Evolutionary conservation across 2,329 filamentous ascomycete species (phyloP).

Genomic region (Pseudovirgaria hyperparasitica): DNA sequence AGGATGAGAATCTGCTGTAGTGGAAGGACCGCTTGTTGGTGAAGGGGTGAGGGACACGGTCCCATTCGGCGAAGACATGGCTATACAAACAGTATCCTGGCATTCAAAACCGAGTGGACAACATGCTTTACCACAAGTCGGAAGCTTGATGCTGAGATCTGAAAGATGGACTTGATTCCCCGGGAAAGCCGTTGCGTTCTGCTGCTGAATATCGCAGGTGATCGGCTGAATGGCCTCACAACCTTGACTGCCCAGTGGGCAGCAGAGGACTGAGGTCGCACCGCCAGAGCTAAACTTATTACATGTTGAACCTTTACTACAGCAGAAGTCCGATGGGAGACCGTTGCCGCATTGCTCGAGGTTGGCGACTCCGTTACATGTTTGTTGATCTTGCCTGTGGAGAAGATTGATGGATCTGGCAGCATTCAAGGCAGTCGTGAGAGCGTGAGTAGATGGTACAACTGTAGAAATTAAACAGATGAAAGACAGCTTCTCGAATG

Average conservation of each 20-base stretch:
- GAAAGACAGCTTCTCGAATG: slow-evolving; percentile 19
- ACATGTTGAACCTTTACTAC: slow-evolving; percentile 42
- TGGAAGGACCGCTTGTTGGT: slow-evolving; percentile 8
- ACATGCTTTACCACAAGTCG: slow-evolving; percentile 46
- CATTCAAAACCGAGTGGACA: slow-evolving; percentile 65
- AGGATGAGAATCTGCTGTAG: too few species aligned
- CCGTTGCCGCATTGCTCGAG: slow-evolving; percentile 40
- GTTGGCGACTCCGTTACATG: slow-evolving; percentile 37
- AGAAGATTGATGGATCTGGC: slow-evolving; percentile 17
- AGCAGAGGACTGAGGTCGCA: slow-evolving; percentile 59
- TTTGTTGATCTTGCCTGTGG: slow-evolving; percentile 15
- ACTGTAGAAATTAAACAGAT: slow-evolving; percentile 17
- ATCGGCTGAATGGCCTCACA: slow-evolving; percentile 53
- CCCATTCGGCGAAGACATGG: slow-evolving; percentile 15
- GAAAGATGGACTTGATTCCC: slow-evolving; percentile 53
- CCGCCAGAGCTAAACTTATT: slow-evolving; percentile 44
- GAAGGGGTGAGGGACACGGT: slow-evolving; percentile 11
- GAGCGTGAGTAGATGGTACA: slow-evolving; percentile 11
- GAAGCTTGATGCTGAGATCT: slow-evolving; percentile 41
- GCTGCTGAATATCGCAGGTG: slow-evolving; percentile 47
- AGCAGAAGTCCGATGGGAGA: slow-evolving; percentile 57
- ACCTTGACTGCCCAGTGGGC: slow-evolving; percentile 39
- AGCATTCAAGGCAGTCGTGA: slow-evolving; percentile 11
- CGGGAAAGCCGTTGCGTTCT: slow-evolving; percentile 46
- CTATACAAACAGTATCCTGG: slow-evolving; percentile 38